These are phyloP conservation scores for Protomyces gravidus DNA, from an alignment of 1,139 yeast genomes.

Conservation along the genomic window DNA sequence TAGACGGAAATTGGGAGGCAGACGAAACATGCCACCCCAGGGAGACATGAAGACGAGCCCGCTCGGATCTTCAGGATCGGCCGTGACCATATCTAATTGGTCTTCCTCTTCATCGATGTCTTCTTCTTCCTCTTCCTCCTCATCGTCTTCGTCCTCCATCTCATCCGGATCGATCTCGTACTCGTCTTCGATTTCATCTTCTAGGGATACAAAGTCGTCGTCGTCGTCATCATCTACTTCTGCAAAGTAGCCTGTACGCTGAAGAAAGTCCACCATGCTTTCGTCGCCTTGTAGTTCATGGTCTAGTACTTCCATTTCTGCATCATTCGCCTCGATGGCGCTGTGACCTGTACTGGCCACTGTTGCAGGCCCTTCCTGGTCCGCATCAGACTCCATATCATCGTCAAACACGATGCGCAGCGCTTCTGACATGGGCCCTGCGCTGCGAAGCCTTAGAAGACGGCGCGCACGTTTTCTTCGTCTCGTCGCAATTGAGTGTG, in stretches of 20 bases:
- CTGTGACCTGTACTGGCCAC: neutral
- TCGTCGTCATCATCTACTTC: constrained; percentile 14
- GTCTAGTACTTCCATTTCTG: neutral
- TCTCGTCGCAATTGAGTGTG: too few relatives aligned
- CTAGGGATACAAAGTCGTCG: constrained; percentile 8
- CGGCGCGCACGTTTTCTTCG: too few relatives aligned
- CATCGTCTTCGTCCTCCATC: neutral
- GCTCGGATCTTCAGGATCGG: constrained; percentile 8
- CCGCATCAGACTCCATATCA: neutral
- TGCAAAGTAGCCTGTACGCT: neutral
- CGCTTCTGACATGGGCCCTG: neutral
- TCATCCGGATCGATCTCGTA: constrained; percentile 1
- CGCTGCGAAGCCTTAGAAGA: too few relatives aligned
- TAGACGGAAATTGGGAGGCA: neutral
- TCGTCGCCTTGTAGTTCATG: neutral
- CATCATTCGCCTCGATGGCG: neutral
- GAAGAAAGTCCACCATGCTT: neutral
- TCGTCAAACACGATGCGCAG: constrained; percentile 2
- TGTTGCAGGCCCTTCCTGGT: neutral
- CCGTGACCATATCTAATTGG: constrained; percentile 1
- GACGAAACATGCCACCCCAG: neutral
- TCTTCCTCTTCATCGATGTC: constrained; percentile 17
- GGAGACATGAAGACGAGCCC: constrained; percentile 1
- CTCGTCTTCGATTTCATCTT: neutral
- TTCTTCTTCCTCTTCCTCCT: neutral